These are phyloP conservation scores for Lasiodiplodia citricola DNA, from an alignment of 2,329 filamentous ascomycete species.

Conservation along the genomic window DNA sequence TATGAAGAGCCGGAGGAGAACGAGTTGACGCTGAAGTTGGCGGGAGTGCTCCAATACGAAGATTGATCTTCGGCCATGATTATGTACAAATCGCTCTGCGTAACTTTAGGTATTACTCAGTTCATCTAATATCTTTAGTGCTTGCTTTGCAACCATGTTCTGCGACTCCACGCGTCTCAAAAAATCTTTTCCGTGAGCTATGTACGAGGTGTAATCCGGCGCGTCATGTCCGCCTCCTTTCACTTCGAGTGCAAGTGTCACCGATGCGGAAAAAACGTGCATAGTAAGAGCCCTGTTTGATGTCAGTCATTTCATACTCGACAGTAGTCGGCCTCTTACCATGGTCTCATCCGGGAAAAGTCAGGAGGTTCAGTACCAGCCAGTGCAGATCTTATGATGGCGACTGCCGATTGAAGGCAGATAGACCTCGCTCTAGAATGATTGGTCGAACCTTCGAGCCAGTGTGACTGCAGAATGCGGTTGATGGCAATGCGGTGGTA, in stretches of 20 bases:
- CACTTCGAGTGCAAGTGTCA: constrained; percentile 29
- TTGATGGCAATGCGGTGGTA: constrained; percentile 30
- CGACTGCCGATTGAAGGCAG: constrained; percentile 28
- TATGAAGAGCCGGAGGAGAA: constrained; percentile 14
- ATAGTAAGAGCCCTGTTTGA: constrained; percentile 27
- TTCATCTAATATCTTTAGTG: constrained; percentile 27
- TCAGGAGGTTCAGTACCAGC: neutral
- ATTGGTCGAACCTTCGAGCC: constrained; percentile 30
- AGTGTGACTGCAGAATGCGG: constrained; percentile 28
- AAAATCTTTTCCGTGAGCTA: constrained; percentile 21
- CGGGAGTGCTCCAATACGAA: constrained; percentile 14
- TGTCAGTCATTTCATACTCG: neutral
- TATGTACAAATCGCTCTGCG: neutral
- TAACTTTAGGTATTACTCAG: neutral
- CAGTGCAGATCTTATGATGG: constrained; percentile 24
- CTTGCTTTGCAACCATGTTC: constrained; percentile 28
- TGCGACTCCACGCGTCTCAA: constrained; percentile 25
- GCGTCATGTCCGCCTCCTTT: constrained; percentile 4
- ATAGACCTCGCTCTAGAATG: constrained; percentile 29
- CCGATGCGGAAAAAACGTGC: constrained; percentile 28
- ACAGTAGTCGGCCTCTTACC: constrained; percentile 15
- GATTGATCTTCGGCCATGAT: constrained; percentile 28
- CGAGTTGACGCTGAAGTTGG: constrained; percentile 5
- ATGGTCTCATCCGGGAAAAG: constrained; percentile 27
- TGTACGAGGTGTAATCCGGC: constrained; percentile 15